Percentiles rank a stretch among this genome's conserved stretches.
phyloP scores from a whole-genome alignment of 345 rosid genomes.

The Salix koriyanagi region DNA sequence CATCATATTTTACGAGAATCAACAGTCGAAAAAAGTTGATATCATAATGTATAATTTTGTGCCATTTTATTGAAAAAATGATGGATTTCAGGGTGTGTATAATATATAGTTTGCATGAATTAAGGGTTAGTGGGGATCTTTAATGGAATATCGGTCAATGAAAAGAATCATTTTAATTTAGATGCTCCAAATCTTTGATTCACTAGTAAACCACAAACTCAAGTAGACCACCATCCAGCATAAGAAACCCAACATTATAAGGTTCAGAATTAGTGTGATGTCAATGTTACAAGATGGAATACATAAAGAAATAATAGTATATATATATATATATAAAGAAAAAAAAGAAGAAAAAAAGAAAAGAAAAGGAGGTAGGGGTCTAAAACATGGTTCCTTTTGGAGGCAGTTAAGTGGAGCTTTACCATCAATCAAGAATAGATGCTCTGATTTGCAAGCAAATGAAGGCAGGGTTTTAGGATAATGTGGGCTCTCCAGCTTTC shows the following conservation, averaged over 20 bases:
- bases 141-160: neutral
- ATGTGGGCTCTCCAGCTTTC: neutral
- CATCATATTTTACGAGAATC: too few species aligned
- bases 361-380: neutral
- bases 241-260: neutral
- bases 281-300: neutral
- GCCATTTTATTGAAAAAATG: rapidly evolving
- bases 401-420: slow-evolving; percentile 1
- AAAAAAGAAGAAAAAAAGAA: neutral
- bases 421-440: neutral
- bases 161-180: neutral
- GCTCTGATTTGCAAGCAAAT: neutral
- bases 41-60: too few species aligned
- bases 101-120: neutral
- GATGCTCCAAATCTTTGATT: slow-evolving; percentile 6
- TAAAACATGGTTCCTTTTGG: neutral
- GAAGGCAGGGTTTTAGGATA: neutral
- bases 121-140: neutral
- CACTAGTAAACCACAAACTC: neutral
- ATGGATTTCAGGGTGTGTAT: neutral
- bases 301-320: neutral
- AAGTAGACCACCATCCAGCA: neutral
- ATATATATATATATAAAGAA: neutral
- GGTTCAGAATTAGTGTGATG: neutral
- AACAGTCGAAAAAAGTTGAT: too few species aligned